A percentile compares a stretch with the other conserved stretches of the same genome.
phyloP scores from a whole-genome alignment of 2,329 filamentous ascomycete genomes.

The Berkeleyomyces rouxiae region DNA sequence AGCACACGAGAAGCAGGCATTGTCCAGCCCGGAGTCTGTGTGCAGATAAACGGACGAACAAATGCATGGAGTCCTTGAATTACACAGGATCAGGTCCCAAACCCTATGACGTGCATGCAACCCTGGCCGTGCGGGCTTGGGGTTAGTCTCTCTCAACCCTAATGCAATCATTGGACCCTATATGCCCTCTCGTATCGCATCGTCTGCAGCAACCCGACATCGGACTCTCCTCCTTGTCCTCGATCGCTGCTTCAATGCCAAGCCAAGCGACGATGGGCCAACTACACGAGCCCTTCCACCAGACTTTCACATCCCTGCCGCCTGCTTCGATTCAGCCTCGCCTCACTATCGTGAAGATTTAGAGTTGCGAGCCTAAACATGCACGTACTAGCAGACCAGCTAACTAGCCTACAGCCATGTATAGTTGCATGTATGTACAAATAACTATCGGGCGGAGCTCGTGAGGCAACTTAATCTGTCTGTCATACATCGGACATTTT shows the following conservation, averaged over 20 bases:
- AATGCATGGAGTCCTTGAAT: not conserved
- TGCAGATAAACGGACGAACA: not conserved
- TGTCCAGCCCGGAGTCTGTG: too few relatives aligned
- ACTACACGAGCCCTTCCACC: not conserved
- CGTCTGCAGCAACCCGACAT: not conserved
- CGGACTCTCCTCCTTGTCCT: not conserved
- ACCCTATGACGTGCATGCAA: not conserved
- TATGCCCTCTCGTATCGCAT: not conserved
- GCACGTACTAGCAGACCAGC: too few relatives aligned
- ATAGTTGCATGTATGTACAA: too few relatives aligned
- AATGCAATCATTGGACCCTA: not conserved
- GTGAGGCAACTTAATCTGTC: not conserved
- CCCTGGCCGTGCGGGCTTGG: not conserved
- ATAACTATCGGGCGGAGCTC: not conserved
- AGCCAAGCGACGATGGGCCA: not conserved
- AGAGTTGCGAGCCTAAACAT: too few relatives aligned
- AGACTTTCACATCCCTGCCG: not conserved
- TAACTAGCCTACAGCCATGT: too few relatives aligned
- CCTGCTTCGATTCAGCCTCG: not conserved
- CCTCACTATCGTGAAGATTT: too few relatives aligned
- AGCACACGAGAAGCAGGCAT: too few relatives aligned
- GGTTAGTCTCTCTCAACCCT: not conserved
- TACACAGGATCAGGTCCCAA: too few relatives aligned
- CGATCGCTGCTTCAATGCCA: not conserved
- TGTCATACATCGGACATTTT: constrained; percentile 1